These are phyloP conservation scores for Cunninghamia lanceolata DNA, from an alignment of 75 land plant genomes.

Conservation along the genomic window DNA sequence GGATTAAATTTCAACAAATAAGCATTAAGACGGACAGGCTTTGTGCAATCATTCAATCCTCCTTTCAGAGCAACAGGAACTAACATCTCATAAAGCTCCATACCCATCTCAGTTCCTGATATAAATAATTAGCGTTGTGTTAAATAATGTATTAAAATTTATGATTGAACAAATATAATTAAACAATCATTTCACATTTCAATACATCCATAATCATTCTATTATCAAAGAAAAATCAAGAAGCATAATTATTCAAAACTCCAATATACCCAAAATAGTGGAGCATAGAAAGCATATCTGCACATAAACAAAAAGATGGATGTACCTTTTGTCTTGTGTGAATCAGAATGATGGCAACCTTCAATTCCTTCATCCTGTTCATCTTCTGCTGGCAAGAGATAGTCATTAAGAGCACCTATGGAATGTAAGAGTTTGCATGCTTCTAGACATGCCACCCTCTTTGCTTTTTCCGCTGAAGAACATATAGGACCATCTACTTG, in stretches of 20 bases:
- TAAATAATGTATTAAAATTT: background rate
- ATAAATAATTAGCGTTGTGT: background rate
- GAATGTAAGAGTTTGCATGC: constrained; percentile 73
- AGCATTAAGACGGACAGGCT: constrained; percentile 29
- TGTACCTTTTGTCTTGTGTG: constrained; percentile 2
- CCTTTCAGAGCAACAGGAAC: constrained; percentile 57
- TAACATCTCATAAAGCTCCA: constrained; percentile 63
- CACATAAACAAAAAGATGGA: background rate
- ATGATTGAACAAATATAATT: background rate
- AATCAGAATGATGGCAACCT: constrained; percentile 7
- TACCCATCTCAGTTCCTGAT: constrained; percentile 41
- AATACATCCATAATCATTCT: background rate
- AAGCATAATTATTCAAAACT: background rate
- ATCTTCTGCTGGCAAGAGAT: constrained; percentile 59
- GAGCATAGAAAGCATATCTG: background rate
- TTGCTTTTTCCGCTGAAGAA: constrained; percentile 62
- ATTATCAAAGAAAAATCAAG: background rate
- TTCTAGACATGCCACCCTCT: constrained; percentile 69
- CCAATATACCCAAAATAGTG: background rate
- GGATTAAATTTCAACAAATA: constrained; percentile 61
- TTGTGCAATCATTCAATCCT: constrained; percentile 29
- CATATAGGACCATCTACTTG: constrained; percentile 53
- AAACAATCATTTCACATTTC: background rate
- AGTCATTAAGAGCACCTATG: constrained; percentile 69
- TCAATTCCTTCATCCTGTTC: constrained; percentile 8